Conservation (phyloP, 345 rosid species). For the Populus deltoides region DNA sequence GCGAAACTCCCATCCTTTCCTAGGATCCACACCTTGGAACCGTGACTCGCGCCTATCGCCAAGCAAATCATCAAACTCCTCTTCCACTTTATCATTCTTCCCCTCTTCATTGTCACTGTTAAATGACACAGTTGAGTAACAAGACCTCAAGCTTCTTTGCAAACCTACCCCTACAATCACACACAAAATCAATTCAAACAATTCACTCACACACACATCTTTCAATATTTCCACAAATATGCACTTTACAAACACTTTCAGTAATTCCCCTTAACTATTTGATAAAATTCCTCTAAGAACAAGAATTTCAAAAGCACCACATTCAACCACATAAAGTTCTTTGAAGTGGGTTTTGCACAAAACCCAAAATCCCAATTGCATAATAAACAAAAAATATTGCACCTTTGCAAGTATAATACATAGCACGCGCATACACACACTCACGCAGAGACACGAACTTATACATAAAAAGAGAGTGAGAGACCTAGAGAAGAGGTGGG, state of each 20-base stretch:
- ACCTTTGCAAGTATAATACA: background rate
- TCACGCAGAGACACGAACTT: background rate
- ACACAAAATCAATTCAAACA: constrained; percentile 4
- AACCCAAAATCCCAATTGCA: background rate
- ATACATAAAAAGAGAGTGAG: constrained; percentile 8
- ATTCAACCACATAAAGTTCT: background rate
- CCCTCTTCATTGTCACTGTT: constrained; percentile 24
- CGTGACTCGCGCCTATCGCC: constrained; percentile 48
- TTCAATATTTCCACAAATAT: background rate
- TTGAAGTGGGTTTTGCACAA: background rate
- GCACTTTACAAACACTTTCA: background rate
- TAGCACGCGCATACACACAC: background rate
- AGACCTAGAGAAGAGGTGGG: constrained; percentile 29
- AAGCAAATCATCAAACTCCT: constrained; percentile 40
- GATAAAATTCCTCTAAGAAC: constrained; percentile 14
- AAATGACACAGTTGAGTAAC: constrained; percentile 34
- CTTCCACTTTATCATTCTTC: constrained; percentile 25
- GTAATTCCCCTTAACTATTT: background rate
- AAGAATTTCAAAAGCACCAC: too few species aligned
- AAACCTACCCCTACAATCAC: constrained; percentile 26
- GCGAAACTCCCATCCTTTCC: constrained; percentile 85
- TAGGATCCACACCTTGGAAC: constrained; percentile 88
- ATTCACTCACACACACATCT: background rate
- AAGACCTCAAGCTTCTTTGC: constrained; percentile 33
- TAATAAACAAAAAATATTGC: background rate